Evolutionary conservation across 148 eudicot species (phyloP).

Genomic region (Persicaria tinctoria): DNA sequence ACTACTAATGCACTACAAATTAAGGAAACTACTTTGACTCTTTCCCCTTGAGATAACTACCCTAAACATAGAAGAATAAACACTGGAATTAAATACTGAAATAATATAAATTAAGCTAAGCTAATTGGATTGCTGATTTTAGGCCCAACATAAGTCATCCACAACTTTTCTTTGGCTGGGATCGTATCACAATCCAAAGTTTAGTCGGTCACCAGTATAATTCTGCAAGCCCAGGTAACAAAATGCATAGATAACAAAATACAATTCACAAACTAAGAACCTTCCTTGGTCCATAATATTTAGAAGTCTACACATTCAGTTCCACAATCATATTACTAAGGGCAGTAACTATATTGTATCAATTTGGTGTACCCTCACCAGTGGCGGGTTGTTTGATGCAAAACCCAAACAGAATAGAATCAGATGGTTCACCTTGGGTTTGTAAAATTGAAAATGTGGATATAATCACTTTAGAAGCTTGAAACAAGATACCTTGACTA

Average conservation of each 20-base stretch:
- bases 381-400: neutral
- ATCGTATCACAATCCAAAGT: no score
- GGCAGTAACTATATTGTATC: neutral
- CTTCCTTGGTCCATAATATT: neutral
- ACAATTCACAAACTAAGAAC: neutral
- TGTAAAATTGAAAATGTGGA: neutral
- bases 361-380: no score
- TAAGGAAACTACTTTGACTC: no score
- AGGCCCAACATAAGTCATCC: no score
- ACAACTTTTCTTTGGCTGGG: no score
- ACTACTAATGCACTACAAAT: no score
- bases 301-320: neutral
- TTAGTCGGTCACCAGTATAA: slow-evolving; percentile 90
- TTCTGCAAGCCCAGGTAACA: slow-evolving; percentile 39
- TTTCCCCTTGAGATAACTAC: no score
- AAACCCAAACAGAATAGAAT: neutral
- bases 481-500: slow-evolving; percentile 60
- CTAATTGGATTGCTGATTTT: no score
- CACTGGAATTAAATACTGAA: no score
- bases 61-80: no score
- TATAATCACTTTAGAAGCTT: slow-evolving; percentile 4
- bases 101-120: no score
- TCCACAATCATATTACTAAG: neutral
- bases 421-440: slow-evolving; percentile 1
- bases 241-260: neutral